These are phyloP conservation scores for Thelonectria blattea DNA, from an alignment of 2,329 filamentous ascomycete species.

Conservation along the genomic window DNA sequence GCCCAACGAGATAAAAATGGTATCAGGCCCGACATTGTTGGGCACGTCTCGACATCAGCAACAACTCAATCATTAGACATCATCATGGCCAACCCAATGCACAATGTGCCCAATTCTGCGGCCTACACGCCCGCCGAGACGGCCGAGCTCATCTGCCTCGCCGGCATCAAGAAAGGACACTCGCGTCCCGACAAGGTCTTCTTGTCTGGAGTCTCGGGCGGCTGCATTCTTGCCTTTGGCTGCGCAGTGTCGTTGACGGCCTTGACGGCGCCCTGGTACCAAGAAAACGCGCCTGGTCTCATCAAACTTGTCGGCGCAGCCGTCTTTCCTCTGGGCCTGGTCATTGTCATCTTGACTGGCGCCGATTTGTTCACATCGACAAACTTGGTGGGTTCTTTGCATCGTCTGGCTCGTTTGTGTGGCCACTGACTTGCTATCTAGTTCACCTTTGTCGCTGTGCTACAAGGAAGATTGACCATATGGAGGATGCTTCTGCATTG, in stretches of 20 bases:
- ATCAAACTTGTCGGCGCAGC: conserved; percentile 31
- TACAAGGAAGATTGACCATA: conserved; percentile 26
- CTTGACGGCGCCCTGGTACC: conserved; percentile 32
- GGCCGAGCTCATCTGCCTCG: conserved; percentile 30
- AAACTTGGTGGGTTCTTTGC: conserved; percentile 25
- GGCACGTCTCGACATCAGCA: not conserved
- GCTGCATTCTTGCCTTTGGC: conserved; percentile 32
- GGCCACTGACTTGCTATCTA: conserved; percentile 1
- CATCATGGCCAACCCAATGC: conserved; percentile 27
- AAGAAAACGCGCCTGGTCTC: conserved; percentile 32
- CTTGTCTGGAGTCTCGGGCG: conserved; percentile 29
- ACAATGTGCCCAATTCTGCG: conserved; percentile 26
- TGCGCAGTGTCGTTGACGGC: conserved; percentile 32
- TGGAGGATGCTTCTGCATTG: conserved; percentile 44
- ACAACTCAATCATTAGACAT: not conserved
- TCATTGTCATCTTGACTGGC: conserved; percentile 30
- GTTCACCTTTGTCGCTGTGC: conserved; percentile 34
- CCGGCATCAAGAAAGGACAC: conserved; percentile 28
- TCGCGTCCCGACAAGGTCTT: conserved; percentile 31
- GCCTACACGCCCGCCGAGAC: conserved; percentile 33
- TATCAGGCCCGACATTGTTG: not conserved
- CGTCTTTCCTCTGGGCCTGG: conserved; percentile 32
- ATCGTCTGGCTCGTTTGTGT: not conserved
- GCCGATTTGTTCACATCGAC: conserved; percentile 33
- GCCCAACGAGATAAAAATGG: not conserved